These are phyloP conservation scores for Leucosporidium scottii DNA, from an alignment of 768 basidiomycete genomes.

Conservation along the genomic window DNA sequence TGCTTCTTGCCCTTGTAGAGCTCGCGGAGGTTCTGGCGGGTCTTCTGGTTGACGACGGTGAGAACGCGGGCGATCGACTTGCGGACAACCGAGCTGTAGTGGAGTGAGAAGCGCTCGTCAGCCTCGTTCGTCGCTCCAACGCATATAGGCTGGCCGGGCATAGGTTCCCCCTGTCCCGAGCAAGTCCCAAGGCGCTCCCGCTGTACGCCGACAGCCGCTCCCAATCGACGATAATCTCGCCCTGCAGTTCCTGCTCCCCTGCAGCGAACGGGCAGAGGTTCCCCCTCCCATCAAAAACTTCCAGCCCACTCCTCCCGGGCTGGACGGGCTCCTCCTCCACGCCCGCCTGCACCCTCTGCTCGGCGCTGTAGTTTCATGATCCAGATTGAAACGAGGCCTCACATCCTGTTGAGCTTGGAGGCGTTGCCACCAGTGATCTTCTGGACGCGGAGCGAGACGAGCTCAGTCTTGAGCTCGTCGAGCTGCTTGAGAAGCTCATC, in stretches of 20 bases:
- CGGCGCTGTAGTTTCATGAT: background rate
- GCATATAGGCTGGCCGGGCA: slow-evolving; percentile 17
- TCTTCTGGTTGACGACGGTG: slow-evolving; percentile 98
- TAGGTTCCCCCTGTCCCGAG: slow-evolving; percentile 7
- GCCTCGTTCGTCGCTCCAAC: background rate
- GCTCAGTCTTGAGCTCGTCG: slow-evolving; percentile 87
- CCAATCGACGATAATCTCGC: background rate
- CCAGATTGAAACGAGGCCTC: slow-evolving; percentile 43
- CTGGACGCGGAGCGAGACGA: slow-evolving; percentile 87
- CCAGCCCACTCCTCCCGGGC: background rate
- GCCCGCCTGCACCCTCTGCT: background rate
- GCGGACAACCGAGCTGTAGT: slow-evolving; percentile 79
- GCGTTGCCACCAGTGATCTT: slow-evolving; percentile 95
- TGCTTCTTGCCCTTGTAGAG: slow-evolving; percentile 97
- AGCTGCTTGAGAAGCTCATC: slow-evolving; percentile 94
- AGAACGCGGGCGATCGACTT: slow-evolving; percentile 97
- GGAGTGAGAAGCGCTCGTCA: background rate
- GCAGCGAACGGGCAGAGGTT: no score
- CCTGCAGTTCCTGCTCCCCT: background rate
- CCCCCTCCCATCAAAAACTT: background rate
- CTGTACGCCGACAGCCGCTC: background rate
- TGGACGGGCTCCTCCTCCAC: background rate
- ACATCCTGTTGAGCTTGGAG: slow-evolving; percentile 97
- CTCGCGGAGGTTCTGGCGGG: slow-evolving; percentile 90
- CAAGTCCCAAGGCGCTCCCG: background rate